Evolutionary conservation across 108 stramenopile species (phyloP), one percentile per base, ranked within the genome.

Genomic region (Nitzschia inconspicua): DNA sequence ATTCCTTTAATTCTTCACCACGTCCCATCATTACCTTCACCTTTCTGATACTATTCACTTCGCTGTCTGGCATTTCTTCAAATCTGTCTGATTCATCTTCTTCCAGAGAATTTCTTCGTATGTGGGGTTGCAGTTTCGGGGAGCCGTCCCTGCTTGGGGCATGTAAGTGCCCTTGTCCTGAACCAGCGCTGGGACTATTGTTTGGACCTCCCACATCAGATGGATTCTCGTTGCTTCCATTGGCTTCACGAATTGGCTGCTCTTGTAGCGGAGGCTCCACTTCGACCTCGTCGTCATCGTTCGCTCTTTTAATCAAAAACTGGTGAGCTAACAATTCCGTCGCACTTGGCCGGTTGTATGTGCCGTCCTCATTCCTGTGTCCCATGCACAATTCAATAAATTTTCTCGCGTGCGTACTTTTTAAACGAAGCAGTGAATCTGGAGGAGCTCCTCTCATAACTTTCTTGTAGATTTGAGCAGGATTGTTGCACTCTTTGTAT

Each of bases 381-480:
- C 89, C 90, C 23, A 98, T 63, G 65, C 96, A 97, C 19, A 73
- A 44, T 16, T 80, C 47, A 31, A 98, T 93, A 56, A 98, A 97
- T 27, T 95, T 83, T 26, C 80, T 62, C 2, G 96, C 97, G 46
- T 79, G 73, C 6, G 62, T 60, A 19, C 86, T 85, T 60, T 86
- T 70, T 31, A 98, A 69, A 30, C 94, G 79, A 24, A 61, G 48
- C 20, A 97, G 63, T 42, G 83, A 85, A 36, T 82, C 84, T 6
- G 97, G 97, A 23, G 82, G 80, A 36, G 93, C 85, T 22, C 88
- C 91, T 32, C 81, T 65, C 11, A 78, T 91, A 14, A 98, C 97
- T 67, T 92, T 95, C 57, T 89, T 94, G 75, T 96, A 97, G 32
- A 98, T 98, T 59, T 96, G 92, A n/a, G 90, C 87, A 20, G 93